phyloP scores from a whole-genome alignment of 805 yeast species.

The Saccharomyces cerevisiae region DNA sequence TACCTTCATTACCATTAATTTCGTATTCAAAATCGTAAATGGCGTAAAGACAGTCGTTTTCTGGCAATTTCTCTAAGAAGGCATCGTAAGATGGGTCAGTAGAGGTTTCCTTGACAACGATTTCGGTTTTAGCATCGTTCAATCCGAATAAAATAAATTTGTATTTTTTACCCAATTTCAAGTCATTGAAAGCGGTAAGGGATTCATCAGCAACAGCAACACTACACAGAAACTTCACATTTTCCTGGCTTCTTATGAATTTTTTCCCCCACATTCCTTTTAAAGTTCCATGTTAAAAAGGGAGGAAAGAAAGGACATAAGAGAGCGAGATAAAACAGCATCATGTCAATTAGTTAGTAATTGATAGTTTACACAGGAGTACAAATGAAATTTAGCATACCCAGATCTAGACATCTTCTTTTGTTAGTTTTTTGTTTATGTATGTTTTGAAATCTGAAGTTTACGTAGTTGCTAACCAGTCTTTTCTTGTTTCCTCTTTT shows the following conservation, averaged over 20 bases:
- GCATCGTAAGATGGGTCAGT: slow-evolving; percentile 68
- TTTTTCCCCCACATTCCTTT: not conserved
- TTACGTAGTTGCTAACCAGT: not conserved
- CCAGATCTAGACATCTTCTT: slow-evolving; percentile 31
- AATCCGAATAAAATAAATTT: slow-evolving; percentile 77
- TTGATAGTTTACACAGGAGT: not conserved
- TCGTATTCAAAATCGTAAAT: slow-evolving; percentile 95
- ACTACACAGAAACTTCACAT: slow-evolving; percentile 31
- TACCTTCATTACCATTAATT: slow-evolving; percentile 83
- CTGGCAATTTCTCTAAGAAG: slow-evolving; percentile 84
- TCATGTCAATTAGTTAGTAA: not conserved
- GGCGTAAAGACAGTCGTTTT: slow-evolving; percentile 93
- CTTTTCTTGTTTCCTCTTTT: not conserved
- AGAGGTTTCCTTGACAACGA: slow-evolving; percentile 82
- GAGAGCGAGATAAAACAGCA: not conserved
- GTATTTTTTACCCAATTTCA: slow-evolving; percentile 85
- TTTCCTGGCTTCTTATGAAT: slow-evolving; percentile 1
- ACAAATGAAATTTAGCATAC: slow-evolving; percentile 18
- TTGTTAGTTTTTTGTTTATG: slow-evolving; percentile 2
- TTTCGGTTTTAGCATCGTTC: slow-evolving; percentile 82
- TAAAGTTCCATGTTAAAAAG: not conserved
- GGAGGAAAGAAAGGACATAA: not conserved
- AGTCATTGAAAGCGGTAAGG: slow-evolving; percentile 86
- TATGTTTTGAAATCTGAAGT: not conserved
- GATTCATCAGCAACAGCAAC: slow-evolving; percentile 87